Conservation (phyloP, 2,329 filamentous ascomycete species). For the Nemania diffusa region DNA sequence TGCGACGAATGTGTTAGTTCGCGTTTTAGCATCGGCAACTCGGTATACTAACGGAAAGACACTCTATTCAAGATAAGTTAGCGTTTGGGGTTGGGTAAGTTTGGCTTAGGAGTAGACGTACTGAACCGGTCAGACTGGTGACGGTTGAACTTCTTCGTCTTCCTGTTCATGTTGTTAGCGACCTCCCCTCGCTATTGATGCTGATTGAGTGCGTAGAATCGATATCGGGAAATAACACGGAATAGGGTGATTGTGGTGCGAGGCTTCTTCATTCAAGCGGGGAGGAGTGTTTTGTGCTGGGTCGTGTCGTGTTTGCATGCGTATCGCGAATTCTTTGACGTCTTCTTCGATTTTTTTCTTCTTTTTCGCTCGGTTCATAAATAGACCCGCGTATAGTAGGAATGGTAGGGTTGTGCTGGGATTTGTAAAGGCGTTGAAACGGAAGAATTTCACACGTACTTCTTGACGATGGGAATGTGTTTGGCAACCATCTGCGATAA, state of each 20-base stretch:
- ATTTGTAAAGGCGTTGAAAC: constrained; percentile 29
- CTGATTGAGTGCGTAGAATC: background rate
- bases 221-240: background rate
- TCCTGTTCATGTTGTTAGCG: constrained; percentile 56
- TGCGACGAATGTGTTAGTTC: constrained; percentile 22
- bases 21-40: background rate
- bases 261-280: background rate
- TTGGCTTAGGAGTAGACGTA: constrained; percentile 69
- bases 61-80: constrained; percentile 35
- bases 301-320: constrained; percentile 2
- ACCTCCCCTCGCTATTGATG: background rate
- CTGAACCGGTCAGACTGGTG: constrained; percentile 98
- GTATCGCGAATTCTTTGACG: background rate
- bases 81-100: background rate
- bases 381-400: background rate
- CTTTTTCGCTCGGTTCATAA: background rate
- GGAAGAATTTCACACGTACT: constrained; percentile 73
- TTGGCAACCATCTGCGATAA: constrained; percentile 90
- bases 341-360: background rate
- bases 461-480: constrained; percentile 99
- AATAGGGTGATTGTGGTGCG: background rate
- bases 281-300: background rate
- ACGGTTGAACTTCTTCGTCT: constrained; percentile 90
- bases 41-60: constrained; percentile 35
- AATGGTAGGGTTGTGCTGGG: constrained; percentile 8